Evolutionary conservation across 495 filamentous ascomycete species (phyloP).

Genomic region (Pseudevernia furfuracea): DNA sequence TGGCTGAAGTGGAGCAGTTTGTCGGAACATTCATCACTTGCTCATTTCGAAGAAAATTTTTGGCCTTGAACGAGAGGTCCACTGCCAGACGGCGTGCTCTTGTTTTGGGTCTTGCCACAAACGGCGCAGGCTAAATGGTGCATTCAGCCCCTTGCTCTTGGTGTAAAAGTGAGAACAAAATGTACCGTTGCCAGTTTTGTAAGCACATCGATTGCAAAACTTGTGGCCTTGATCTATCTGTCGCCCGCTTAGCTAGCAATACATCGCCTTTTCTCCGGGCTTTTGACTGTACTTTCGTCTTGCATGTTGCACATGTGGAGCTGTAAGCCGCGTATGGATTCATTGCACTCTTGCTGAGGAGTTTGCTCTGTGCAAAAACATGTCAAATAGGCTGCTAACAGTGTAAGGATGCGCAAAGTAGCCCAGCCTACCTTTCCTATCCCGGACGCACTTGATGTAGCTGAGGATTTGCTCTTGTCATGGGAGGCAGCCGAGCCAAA

Average conservation of each 20-base stretch:
- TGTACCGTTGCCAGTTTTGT: slow-evolving; percentile 51
- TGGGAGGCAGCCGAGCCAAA: slow-evolving; percentile 49
- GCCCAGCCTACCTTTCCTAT: slow-evolving; percentile 40
- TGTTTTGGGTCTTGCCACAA: slow-evolving; percentile 53
- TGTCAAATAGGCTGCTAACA: slow-evolving; percentile 5
- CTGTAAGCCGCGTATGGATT: slow-evolving; percentile 65
- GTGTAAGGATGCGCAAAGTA: slow-evolving; percentile 9
- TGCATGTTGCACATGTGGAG: slow-evolving; percentile 53
- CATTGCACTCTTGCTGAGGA: slow-evolving; percentile 58
- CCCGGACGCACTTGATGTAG: slow-evolving; percentile 49
- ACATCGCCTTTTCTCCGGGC: neutral
- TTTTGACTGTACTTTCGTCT: slow-evolving; percentile 40
- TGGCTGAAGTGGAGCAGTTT: neutral
- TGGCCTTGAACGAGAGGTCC: slow-evolving; percentile 54
- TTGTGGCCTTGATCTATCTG: slow-evolving; percentile 51
- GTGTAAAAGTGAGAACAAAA: slow-evolving; percentile 20
- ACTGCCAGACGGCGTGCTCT: slow-evolving; percentile 41
- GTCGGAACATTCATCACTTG: neutral
- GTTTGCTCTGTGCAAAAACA: slow-evolving; percentile 47
- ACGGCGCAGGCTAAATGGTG: slow-evolving; percentile 49
- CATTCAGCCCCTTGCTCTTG: slow-evolving; percentile 12
- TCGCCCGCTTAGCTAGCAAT: neutral
- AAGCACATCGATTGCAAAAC: slow-evolving; percentile 60
- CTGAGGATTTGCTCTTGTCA: slow-evolving; percentile 34
- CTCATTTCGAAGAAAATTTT: slow-evolving; percentile 58